Evolutionary conservation across 768 basidiomycete genomes (phyloP), one percentile per base, ranked within the genome.

Genomic region (Cantharellus anzutake): DNA sequence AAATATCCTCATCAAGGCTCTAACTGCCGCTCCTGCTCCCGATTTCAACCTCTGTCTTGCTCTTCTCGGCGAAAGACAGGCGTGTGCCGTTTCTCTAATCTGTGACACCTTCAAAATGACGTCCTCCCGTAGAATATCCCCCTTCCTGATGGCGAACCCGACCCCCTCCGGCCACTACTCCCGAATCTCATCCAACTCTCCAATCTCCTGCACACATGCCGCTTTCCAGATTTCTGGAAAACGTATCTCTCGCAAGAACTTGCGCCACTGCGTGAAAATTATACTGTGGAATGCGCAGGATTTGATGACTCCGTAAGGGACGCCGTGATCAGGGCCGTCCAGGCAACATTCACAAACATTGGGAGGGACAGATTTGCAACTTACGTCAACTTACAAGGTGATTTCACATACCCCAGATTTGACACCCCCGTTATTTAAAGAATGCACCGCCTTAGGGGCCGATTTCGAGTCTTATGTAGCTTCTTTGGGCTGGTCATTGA

Each of bases 31-130:
- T 56, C 89, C 91, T 41, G 78, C 84, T 51, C 87, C 93, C 60
- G 94, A 99, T 69, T 99, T 94, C 74, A 85, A 87, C 66, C 85
- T 98, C 63, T 93, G 87, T 66, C 80, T 94, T 65, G 87, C 93
- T 55, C 78, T 99, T n/a, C 75, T 93, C 42, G 86, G 90, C 61
- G 89, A 91, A 64, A 79, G 82, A 62, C 61, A 57, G 53, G 66
- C 64, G 42, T 61, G 62, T 52, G 4, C 57, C 41, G 11, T 58
- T 39, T 14, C 53, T 35, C 41, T 41, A 16, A 7, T 42, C 3
- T 35, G 2, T 34, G 11, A 34, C 1, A n/a, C 29, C 37, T 42
- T 5, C 42, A 2, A 35, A 51, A 2, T 2, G 16, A 62, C 56
- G 3, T 50, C 42, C 7, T 52, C 7, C 38, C 29, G 4, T 39